Base-by-base conservation (phyloP, 345 rosid species). In the Brassica incana region DNA sequence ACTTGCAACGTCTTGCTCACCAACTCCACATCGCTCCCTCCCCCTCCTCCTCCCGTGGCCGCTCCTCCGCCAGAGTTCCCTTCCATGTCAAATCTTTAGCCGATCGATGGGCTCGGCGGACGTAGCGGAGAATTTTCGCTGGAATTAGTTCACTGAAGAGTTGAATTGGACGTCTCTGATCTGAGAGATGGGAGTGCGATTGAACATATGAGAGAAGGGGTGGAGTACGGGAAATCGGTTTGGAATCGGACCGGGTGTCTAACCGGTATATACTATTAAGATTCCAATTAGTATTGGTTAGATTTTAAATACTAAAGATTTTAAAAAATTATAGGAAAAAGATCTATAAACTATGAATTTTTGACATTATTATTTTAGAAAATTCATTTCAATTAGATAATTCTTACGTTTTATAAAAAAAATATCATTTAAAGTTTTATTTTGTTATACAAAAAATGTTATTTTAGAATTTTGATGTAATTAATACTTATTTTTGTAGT, bases 1-100 rank as follows among this genome's bases (percentile, higher is more conserved):
- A 94, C 97, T 73, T 94, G 98, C 64, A 95, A 87, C 16, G 99
- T 95, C 88, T 91, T 95, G 82, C 98, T 92, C 84, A 95, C 85
- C 65, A 95, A 86, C 84, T 95, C 99, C 65, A 90, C 97, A 81
- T 95, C 99, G 79, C 76, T 83, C 30, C 85, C 85, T 75, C 79
- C 93, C 29, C 83, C 90, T 4, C 84, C 86, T 6, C 83, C 86
- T 0, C 85, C 87, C 48, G 6, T 70, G 61, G 12, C 38, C 25
- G 12, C 77, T 60, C 63, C 70, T 16, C 86, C 88, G 7, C 83
- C 85, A 0, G 90, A 87, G 79, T 85, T 87, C n/a, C 87, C 88
- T 79, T 89, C 92, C 92, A 88, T 88, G 30, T 48, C 16, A 3
- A 61, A 52, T 69, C 72, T 36, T 68, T 9, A 63, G 14, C 2